These are phyloP conservation scores for Teunomyces stri DNA, from an alignment of 805 yeast genomes.

Conservation along the genomic window DNA sequence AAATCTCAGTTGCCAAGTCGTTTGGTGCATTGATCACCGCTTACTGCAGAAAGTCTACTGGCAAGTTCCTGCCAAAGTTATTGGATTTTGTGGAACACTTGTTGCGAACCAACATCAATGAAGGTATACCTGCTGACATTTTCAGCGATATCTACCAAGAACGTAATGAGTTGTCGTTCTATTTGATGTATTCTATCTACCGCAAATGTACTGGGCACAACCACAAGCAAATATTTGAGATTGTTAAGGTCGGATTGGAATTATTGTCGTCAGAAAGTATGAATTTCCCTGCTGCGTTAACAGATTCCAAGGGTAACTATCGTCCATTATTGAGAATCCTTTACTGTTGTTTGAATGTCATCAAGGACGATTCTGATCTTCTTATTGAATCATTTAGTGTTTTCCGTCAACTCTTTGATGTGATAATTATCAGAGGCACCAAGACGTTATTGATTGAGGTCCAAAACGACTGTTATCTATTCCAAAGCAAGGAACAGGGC, in stretches of 20 bases:
- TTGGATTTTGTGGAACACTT: slow-evolving; percentile 43
- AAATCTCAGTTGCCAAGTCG: slow-evolving; percentile 66
- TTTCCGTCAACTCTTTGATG: slow-evolving; percentile 56
- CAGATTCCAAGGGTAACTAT: slow-evolving; percentile 43
- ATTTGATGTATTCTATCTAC: slow-evolving; percentile 44
- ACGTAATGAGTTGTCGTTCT: slow-evolving; percentile 66
- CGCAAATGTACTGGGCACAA: slow-evolving; percentile 21
- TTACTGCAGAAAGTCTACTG: slow-evolving; percentile 45
- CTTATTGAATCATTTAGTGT: slow-evolving; percentile 50
- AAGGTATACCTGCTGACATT: slow-evolving; percentile 48
- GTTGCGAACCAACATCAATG: slow-evolving; percentile 49
- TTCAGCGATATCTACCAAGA: slow-evolving; percentile 55
- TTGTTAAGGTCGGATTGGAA: slow-evolving; percentile 43
- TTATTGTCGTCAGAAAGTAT: slow-evolving; percentile 50
- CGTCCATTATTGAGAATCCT: slow-evolving; percentile 62
- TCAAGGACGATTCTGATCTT: slow-evolving; percentile 37
- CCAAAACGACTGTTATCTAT: slow-evolving; percentile 52
- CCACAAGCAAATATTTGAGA: slow-evolving; percentile 36
- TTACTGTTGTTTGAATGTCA: slow-evolving; percentile 45
- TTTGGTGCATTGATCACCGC: slow-evolving; percentile 78
- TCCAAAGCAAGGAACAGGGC: slow-evolving; percentile 32
- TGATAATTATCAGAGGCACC: slow-evolving; percentile 66
- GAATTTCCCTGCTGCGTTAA: slow-evolving; percentile 43
- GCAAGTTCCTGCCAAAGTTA: slow-evolving; percentile 28
- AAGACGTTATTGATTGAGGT: slow-evolving; percentile 55